A percentile compares a stretch with the other conserved stretches of the same genome.
Conservation (phyloP, 106 monocot species). For the Acorus calamus region DNA sequence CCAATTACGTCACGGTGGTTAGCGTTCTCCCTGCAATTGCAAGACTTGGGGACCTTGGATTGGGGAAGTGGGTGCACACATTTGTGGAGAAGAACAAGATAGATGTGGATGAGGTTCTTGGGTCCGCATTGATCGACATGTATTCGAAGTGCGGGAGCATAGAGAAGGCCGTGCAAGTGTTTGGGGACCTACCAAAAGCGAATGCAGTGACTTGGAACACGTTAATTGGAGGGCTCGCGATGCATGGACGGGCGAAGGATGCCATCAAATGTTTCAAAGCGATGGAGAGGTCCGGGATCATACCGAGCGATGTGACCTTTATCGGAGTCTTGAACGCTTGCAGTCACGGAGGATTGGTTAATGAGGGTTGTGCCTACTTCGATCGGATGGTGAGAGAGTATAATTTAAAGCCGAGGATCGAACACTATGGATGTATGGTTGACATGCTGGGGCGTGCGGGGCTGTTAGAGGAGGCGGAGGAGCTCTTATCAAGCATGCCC, state of each 20-base stretch:
- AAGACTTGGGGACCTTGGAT: slow-evolving; percentile 18
- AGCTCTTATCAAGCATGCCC: slow-evolving; percentile 4
- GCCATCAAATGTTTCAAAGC: no score
- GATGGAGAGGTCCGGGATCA: not conserved
- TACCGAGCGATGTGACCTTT: slow-evolving; percentile 22
- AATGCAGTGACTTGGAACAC: no score
- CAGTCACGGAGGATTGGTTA: slow-evolving; percentile 23
- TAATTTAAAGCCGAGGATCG: slow-evolving; percentile 1
- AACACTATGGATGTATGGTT: slow-evolving; percentile 22
- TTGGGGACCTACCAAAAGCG: no score
- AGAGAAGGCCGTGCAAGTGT: no score
- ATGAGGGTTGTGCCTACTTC: slow-evolving; percentile 15
- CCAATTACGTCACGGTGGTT: slow-evolving; percentile 42
- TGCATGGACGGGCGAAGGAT: no score
- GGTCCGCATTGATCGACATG: no score
- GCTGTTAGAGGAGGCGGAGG: slow-evolving; percentile 12
- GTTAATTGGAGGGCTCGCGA: no score
- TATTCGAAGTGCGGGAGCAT: no score
- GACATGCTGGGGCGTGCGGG: slow-evolving; percentile 26
- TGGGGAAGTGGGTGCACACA: slow-evolving; percentile 4
- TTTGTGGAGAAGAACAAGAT: slow-evolving; percentile 5
- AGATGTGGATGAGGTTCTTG: no score
- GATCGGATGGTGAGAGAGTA: slow-evolving; percentile 2
- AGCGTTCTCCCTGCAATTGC: slow-evolving; percentile 44
- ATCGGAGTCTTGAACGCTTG: slow-evolving; percentile 26